phyloP scores from a whole-genome alignment of 768 basidiomycete species.

The Boletus rufocinnamomeus region DNA sequence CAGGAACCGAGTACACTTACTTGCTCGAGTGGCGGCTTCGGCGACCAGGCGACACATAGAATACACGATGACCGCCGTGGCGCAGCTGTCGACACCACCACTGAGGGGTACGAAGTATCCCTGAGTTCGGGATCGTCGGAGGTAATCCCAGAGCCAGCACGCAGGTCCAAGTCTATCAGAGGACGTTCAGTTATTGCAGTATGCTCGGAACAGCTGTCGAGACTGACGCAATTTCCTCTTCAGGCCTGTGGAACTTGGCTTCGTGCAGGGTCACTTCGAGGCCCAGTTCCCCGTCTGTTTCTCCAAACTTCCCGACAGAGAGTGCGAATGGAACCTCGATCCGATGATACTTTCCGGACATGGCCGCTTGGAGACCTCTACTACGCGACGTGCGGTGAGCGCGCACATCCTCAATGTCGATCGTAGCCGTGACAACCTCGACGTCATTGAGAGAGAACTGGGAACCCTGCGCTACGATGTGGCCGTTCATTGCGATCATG shows the following conservation, averaged over 20 bases:
- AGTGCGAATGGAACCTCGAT: conserved; percentile 82
- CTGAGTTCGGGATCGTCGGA: conserved; percentile 88
- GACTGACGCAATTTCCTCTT: conserved; percentile 96
- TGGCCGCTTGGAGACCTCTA: conserved; percentile 87
- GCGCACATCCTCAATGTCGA: conserved; percentile 96
- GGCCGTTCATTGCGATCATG: conserved; percentile 94
- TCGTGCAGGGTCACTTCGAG: conserved; percentile 46
- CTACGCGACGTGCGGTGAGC: conserved; percentile 84
- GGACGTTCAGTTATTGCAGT: neutral
- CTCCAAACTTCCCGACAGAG: conserved; percentile 72
- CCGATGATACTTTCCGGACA: conserved; percentile 72
- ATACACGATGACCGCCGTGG: conserved; percentile 92
- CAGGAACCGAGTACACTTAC: conserved; percentile 42
- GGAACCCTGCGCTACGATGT: conserved; percentile 89
- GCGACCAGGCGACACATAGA: conserved; percentile 95
- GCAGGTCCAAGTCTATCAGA: conserved; percentile 83
- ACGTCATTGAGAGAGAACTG: conserved; percentile 97
- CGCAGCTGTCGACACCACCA: conserved; percentile 97
- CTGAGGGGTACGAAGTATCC: conserved; percentile 96
- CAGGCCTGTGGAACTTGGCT: conserved; percentile 72
- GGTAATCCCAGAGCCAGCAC: conserved; percentile 99
- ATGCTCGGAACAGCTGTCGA: neutral
- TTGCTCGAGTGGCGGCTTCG: conserved; percentile 71
- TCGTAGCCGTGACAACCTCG: conserved; percentile 92
- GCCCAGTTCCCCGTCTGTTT: conserved; percentile 53